A percentile compares a stretch with the other conserved stretches of the same genome.
phyloP scores from a whole-genome alignment of 2,329 filamentous ascomycete genomes.

The Thyridium curvatum region DNA sequence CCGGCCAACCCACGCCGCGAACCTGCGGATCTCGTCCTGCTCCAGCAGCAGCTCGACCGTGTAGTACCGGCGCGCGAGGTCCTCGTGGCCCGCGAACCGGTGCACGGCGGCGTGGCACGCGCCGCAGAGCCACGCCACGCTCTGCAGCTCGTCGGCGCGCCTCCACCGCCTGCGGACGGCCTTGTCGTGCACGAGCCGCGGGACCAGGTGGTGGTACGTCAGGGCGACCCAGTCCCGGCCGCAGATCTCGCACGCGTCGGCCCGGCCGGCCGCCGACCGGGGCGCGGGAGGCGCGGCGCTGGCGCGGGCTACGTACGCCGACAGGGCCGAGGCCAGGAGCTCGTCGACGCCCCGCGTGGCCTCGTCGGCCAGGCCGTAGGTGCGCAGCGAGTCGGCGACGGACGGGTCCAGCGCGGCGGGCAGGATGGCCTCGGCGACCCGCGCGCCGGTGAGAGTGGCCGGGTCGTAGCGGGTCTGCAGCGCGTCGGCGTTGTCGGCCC shows the following conservation, averaged over 20 bases:
- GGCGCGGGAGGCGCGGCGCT: conserved; percentile 60
- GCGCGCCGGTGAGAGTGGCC: conserved; percentile 42
- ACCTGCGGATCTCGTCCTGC: conserved; percentile 65
- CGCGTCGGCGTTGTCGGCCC: conserved; percentile 41
- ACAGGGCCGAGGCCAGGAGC: conserved; percentile 59
- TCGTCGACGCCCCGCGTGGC: conserved; percentile 31
- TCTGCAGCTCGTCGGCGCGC: conserved; percentile 65
- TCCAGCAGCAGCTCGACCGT: conserved; percentile 65
- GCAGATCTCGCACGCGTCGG: conserved; percentile 68
- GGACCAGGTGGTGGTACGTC: conserved; percentile 82
- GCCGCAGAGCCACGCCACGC: conserved; percentile 80
- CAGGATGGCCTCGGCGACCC: conserved; percentile 36
- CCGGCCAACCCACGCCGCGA: conserved; percentile 65
- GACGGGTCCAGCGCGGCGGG: conserved; percentile 46
- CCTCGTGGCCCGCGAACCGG: conserved; percentile 67
- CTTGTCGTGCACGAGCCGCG: conserved; percentile 69
- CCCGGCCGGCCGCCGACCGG: conserved; percentile 42
- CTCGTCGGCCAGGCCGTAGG: conserved; percentile 54
- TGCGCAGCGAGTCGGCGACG: conserved; percentile 59
- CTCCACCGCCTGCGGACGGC: conserved; percentile 76
- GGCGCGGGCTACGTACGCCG: conserved; percentile 51
- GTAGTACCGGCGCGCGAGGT: conserved; percentile 65
- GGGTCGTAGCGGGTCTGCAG: conserved; percentile 45
- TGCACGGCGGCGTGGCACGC: conserved; percentile 83
- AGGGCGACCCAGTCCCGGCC: conserved; percentile 66